phyloP scores from a whole-genome alignment of 768 basidiomycete genomes.

The Ramaria sp. region DNA sequence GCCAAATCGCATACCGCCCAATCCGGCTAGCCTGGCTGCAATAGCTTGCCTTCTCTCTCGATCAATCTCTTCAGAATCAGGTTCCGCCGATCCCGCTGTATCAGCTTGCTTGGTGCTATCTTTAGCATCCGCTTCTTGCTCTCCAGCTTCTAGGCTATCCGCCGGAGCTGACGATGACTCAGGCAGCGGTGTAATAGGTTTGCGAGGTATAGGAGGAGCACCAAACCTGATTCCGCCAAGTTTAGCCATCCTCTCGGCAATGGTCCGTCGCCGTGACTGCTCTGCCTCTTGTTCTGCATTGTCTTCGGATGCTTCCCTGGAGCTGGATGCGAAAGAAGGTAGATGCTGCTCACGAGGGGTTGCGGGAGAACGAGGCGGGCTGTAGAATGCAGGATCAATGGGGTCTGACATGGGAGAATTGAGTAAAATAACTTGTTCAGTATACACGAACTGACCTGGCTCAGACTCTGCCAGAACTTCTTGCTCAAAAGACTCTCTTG shows the following conservation, averaged over 20 bases:
- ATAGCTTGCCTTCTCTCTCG: slow-evolving; percentile 38
- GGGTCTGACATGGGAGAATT: slow-evolving; percentile 39
- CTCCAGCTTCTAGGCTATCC: slow-evolving; percentile 16
- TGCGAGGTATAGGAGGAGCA: slow-evolving; percentile 33
- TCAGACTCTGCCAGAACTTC: slow-evolving; percentile 54
- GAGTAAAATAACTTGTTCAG: background rate
- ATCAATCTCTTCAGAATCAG: slow-evolving; percentile 20
- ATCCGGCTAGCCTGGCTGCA: slow-evolving; percentile 39
- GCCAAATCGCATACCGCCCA: slow-evolving; percentile 49
- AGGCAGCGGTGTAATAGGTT: slow-evolving; percentile 9
- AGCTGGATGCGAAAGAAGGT: slow-evolving; percentile 6
- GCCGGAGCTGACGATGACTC: slow-evolving; percentile 22
- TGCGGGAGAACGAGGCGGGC: slow-evolving; percentile 30
- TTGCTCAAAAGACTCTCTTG: slow-evolving; percentile 8
- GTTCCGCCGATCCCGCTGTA: background rate
- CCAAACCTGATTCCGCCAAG: slow-evolving; percentile 82
- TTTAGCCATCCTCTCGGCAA: slow-evolving; percentile 93
- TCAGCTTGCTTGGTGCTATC: slow-evolving; percentile 53
- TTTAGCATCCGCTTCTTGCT: slow-evolving; percentile 23
- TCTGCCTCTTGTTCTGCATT: slow-evolving; percentile 38
- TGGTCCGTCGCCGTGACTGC: slow-evolving; percentile 45
- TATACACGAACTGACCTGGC: slow-evolving; percentile 35
- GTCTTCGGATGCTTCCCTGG: slow-evolving; percentile 24
- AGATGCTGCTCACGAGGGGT: slow-evolving; percentile 9
- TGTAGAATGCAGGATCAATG: slow-evolving; percentile 55